phyloP scores from a whole-genome alignment of 1,284 basidiomycete species.

The Cerrena zonata region DNA sequence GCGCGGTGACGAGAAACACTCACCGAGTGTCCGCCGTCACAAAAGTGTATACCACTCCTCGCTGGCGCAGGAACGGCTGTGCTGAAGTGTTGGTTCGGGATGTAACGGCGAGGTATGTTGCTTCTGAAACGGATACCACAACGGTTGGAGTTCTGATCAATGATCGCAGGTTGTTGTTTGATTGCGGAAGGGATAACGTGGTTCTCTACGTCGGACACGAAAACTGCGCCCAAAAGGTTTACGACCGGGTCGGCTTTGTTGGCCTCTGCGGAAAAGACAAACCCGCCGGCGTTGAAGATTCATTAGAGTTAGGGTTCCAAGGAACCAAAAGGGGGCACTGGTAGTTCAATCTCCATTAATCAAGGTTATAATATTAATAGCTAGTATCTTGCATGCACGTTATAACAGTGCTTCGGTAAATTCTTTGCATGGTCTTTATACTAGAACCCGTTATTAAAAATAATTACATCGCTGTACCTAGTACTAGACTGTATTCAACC shows the following conservation, averaged over 20 bases:
- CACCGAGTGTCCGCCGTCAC: constrained; percentile 42
- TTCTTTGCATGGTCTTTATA: too few species aligned
- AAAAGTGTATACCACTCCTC: constrained; percentile 43
- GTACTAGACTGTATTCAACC: not conserved
- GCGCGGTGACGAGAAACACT: constrained; percentile 42
- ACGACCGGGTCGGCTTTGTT: constrained; percentile 43
- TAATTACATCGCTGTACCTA: not conserved
- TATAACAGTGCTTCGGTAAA: too few species aligned
- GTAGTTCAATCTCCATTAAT: constrained; percentile 22
- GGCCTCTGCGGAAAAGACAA: constrained; percentile 38
- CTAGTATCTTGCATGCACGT: too few species aligned
- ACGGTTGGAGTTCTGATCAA: constrained; percentile 9
- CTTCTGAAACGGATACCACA: constrained; percentile 1
- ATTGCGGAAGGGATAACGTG: constrained; percentile 35
- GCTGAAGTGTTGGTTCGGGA: constrained; percentile 42
- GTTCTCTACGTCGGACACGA: constrained; percentile 45
- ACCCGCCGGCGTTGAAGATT: constrained; percentile 34
- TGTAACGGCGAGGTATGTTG: constrained; percentile 36
- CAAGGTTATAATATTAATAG: not conserved
- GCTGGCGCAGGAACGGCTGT: constrained; percentile 39
- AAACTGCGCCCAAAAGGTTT: constrained; percentile 43
- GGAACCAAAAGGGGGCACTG: constrained; percentile 38
- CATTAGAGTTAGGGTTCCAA: constrained; percentile 42
- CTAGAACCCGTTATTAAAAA: too few species aligned
- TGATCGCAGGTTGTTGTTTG: constrained; percentile 28